These are phyloP conservation scores for Stipa capillata DNA, from an alignment of 176 grass and related monocot genomes.

Conservation along the genomic window DNA sequence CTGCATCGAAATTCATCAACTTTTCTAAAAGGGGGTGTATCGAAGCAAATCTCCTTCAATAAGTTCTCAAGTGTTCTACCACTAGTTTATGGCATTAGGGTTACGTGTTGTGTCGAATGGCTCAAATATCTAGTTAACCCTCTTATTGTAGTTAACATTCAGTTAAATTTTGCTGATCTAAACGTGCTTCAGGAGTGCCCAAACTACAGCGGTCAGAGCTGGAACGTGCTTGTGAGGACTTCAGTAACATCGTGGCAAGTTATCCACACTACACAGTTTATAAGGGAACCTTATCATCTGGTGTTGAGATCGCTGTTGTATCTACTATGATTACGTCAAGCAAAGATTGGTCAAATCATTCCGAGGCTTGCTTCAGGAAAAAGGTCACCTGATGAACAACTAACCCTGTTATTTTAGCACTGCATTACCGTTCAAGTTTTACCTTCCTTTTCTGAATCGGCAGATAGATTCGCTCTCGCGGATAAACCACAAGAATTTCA, in stretches of 20 bases:
- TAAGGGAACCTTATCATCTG: too few relatives aligned
- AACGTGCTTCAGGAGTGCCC: constrained; percentile 51
- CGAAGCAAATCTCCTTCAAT: too few relatives aligned
- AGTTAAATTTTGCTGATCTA: background rate
- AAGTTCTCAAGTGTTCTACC: too few relatives aligned
- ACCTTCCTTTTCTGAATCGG: background rate
- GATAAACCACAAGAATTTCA: constrained; percentile 87
- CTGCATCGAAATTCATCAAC: too few relatives aligned
- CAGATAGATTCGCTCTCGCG: constrained; percentile 63
- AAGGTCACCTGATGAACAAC: constrained; percentile 35
- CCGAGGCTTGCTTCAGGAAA: constrained; percentile 55
- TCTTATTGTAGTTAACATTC: too few relatives aligned
- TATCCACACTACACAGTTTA: too few relatives aligned
- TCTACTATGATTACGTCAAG: constrained; percentile 47
- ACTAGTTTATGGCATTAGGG: too few relatives aligned
- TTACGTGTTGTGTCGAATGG: too few relatives aligned
- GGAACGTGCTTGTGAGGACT: constrained; percentile 46
- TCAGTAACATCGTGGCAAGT: too few relatives aligned
- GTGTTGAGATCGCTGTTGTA: constrained; percentile 71
- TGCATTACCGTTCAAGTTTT: background rate
- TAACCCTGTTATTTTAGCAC: background rate
- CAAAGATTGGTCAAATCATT: constrained; percentile 57
- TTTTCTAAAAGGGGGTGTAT: too few relatives aligned
- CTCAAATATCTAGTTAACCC: too few relatives aligned
- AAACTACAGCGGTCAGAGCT: constrained; percentile 54